Conservation (phyloP, 1,284 basidiomycete species). For the Puccinia coronata region DNA sequence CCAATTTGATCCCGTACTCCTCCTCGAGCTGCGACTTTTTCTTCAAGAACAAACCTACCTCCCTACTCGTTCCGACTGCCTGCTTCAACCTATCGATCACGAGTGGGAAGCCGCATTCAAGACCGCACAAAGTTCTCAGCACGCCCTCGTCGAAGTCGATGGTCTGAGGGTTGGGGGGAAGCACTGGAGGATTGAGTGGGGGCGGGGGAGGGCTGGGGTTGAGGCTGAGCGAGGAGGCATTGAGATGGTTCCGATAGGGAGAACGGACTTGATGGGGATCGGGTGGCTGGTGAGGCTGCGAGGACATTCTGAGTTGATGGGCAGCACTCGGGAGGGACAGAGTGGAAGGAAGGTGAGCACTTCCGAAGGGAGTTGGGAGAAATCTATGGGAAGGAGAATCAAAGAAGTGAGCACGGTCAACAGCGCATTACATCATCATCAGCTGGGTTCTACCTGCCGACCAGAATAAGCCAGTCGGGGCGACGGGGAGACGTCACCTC, state of each 20-base stretch:
- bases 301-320: neutral
- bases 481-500: too few species aligned
- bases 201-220: constrained; percentile 23
- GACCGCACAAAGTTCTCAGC: constrained; percentile 30
- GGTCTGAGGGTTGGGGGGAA: neutral
- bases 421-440: neutral
- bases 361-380: neutral
- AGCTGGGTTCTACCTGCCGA: neutral
- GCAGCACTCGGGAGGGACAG: neutral
- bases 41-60: constrained; percentile 35
- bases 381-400: too few species aligned
- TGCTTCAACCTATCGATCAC: constrained; percentile 40
- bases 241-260: neutral
- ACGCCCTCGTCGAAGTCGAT: constrained; percentile 47
- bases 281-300: neutral
- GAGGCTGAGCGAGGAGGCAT: constrained; percentile 13
- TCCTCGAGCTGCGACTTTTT: constrained; percentile 39
- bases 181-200: neutral
- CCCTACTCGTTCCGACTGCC: constrained; percentile 32
- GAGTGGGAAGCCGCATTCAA: constrained; percentile 46
- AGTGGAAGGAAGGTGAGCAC: constrained; percentile 2
- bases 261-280: constrained; percentile 19
- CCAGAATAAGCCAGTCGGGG: too few species aligned
- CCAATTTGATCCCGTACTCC: constrained; percentile 34
- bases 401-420: neutral